These are phyloP conservation scores for Leccinum insigne DNA, from an alignment of 1,284 basidiomycete species.

Conservation along the genomic window DNA sequence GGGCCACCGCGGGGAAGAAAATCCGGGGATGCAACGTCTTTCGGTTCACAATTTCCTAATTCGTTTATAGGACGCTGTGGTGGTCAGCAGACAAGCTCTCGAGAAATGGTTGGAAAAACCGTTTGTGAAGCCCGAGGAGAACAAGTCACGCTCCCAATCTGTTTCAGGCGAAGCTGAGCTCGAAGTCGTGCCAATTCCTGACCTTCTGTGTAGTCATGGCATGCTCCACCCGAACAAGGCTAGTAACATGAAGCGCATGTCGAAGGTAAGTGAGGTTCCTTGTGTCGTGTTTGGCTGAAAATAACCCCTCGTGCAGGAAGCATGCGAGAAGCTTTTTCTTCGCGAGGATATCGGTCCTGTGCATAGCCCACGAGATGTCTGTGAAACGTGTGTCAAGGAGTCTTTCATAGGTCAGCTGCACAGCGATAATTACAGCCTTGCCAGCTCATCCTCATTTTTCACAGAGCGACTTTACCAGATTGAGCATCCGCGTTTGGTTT, in stretches of 20 bases:
- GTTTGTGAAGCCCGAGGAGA: constrained; percentile 24
- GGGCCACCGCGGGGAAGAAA: constrained; percentile 13
- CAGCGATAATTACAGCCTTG: background rate
- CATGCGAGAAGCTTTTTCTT: constrained; percentile 45
- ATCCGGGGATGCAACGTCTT: constrained; percentile 11
- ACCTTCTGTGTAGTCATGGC: constrained; percentile 62
- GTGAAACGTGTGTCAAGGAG: constrained; percentile 55
- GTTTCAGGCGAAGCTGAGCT: constrained; percentile 14
- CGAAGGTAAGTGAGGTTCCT: constrained; percentile 29
- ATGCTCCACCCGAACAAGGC: constrained; percentile 56
- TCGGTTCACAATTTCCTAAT: constrained; percentile 11
- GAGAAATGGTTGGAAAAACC: constrained; percentile 58
- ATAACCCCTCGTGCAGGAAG: constrained; percentile 37
- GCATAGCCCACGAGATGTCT: constrained; percentile 54
- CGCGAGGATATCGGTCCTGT: constrained; percentile 49
- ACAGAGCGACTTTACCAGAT: constrained; percentile 67
- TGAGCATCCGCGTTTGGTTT: constrained; percentile 60
- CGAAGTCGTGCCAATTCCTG: constrained; percentile 26
- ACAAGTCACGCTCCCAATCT: constrained; percentile 24
- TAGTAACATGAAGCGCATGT: constrained; percentile 65
- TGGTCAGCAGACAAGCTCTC: constrained; percentile 61
- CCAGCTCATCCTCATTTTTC: constrained; percentile 11
- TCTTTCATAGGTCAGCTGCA: constrained; percentile 56
- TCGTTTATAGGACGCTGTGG: constrained; percentile 47
- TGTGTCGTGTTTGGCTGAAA: constrained; percentile 1